phyloP scores from a whole-genome alignment of 164 flowering plant species.

The Chimonanthus salicifolius region DNA sequence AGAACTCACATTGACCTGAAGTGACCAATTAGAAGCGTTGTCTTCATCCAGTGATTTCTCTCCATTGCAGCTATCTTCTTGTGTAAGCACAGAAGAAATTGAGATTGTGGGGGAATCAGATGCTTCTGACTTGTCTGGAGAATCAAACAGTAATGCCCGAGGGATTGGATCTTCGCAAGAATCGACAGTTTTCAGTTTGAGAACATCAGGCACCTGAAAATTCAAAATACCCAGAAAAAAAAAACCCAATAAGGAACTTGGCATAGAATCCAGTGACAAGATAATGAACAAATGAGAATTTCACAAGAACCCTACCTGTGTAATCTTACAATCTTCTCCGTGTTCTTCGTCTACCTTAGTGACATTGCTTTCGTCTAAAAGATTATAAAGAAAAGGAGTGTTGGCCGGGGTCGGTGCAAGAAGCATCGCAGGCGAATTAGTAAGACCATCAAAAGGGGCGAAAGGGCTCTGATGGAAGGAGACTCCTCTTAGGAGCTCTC shows the following conservation, averaged over 20 bases:
- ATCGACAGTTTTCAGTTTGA: slow-evolving; percentile 22
- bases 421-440: neutral
- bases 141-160: slow-evolving; percentile 56
- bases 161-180: slow-evolving; percentile 34
- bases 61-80: neutral
- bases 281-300: neutral
- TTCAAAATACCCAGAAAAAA: neutral
- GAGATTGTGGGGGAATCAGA: slow-evolving; percentile 36
- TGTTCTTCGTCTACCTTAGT: neutral
- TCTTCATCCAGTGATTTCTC: slow-evolving; percentile 37
- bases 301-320: slow-evolving; percentile 30
- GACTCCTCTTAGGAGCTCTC: slow-evolving; percentile 22
- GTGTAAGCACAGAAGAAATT: slow-evolving; percentile 38
- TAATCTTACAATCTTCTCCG: slow-evolving; percentile 24
- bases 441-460: neutral
- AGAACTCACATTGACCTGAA: slow-evolving; percentile 60
- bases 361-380: slow-evolving; percentile 1
- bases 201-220: slow-evolving; percentile 16
- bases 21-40: slow-evolving; percentile 60
- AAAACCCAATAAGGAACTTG: slow-evolving; percentile 4
- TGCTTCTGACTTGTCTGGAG: slow-evolving; percentile 57
- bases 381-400: neutral
- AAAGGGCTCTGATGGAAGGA: neutral
- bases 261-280: neutral
- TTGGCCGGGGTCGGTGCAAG: neutral